Evolutionary conservation across 2,329 filamentous ascomycete genomes (phyloP).

Genomic region (Fusarium fracticaudum): DNA sequence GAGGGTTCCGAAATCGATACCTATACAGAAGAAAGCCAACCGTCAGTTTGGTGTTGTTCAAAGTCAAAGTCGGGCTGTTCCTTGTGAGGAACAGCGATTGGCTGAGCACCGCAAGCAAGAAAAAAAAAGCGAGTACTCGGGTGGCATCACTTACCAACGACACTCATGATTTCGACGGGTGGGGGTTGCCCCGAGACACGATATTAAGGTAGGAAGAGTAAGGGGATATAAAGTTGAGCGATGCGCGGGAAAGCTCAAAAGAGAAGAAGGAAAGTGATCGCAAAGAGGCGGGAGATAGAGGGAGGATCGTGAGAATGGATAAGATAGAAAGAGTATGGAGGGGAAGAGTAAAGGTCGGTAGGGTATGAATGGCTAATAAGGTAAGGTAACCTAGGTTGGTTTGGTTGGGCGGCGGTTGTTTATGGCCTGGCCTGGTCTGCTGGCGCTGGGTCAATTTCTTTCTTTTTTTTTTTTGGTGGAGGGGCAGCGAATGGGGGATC

Average conservation of each 20-base stretch:
- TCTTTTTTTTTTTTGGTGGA: conserved; percentile 14
- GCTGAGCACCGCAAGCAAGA: neutral
- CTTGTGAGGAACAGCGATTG: neutral
- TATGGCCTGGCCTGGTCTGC: conserved; percentile 21
- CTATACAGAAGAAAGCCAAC: conserved; percentile 51
- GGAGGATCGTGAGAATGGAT: conserved; percentile 31
- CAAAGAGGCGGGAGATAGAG: conserved; percentile 22
- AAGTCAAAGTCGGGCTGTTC: neutral
- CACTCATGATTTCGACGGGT: conserved; percentile 59
- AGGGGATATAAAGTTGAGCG: conserved; percentile 18
- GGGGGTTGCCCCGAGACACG: conserved; percentile 39
- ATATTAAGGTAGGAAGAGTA: conserved; percentile 29
- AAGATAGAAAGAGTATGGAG: conserved; percentile 20
- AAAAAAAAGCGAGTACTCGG: neutral
- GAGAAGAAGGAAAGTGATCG: conserved; percentile 30
- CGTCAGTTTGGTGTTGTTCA: conserved; percentile 29
- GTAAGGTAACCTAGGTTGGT: neutral
- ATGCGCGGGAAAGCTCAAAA: conserved; percentile 36
- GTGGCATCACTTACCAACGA: conserved; percentile 57
- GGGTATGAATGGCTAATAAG: neutral
- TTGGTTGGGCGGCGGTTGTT: conserved; percentile 30
- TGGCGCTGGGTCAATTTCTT: conserved; percentile 23
- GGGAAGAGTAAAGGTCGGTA: conserved; percentile 11
- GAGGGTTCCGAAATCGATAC: conserved; percentile 94
- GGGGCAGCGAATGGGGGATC: conserved; percentile 29